Evolutionary conservation across 306 rosid species (phyloP), one percentile per base, ranked within the genome.

Genomic region (Fragaria vesca): DNA sequence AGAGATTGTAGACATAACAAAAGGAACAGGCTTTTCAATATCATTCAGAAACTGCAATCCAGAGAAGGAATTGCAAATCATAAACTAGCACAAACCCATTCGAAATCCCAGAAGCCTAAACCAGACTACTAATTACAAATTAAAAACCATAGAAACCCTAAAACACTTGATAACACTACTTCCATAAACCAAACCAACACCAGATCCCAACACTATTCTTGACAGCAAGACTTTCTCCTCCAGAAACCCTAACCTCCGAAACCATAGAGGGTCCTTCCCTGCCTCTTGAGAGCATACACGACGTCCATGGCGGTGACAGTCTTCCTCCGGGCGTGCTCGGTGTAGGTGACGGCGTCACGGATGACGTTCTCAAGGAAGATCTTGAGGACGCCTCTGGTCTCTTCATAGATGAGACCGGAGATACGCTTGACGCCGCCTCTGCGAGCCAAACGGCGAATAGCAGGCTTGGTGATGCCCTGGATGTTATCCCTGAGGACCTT

Each of bases 261-360:
- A 10, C 94, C 94, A 5, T 88, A 89, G n/a, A 90, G 86, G 15
- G 94, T 90, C 81, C 91, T 87, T 16, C 94, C 94, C 43, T 90
- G 91, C 79, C 94, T 88, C 91, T 90, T 90, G 8, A 90, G 73
- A 0, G 91, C 94, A 34, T 90, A 90, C 0, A 90, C 94, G 0
- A 90, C 94, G 13, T 90, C 94, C 94, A 90, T 90, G 8, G 91
- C 94, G 1, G 94, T 90, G 17, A 90, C 94, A 0, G 91, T 90
- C 85, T 90, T 90, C 74, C 91, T 77, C 67, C 94, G 77, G 0
- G 94, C 94, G 34, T 90, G 94, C 80, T 90, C 94, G 0, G 94
- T 90, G 79, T 90, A 90, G 8, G 94, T 90, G 24, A 90, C 94
- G 0, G 91, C 94, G 32, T 90, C 95, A 4, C 95, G 91, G 50